These are phyloP conservation scores for Barnettozyma siamensis DNA, from an alignment of 805 yeast species.

Conservation along the genomic window DNA sequence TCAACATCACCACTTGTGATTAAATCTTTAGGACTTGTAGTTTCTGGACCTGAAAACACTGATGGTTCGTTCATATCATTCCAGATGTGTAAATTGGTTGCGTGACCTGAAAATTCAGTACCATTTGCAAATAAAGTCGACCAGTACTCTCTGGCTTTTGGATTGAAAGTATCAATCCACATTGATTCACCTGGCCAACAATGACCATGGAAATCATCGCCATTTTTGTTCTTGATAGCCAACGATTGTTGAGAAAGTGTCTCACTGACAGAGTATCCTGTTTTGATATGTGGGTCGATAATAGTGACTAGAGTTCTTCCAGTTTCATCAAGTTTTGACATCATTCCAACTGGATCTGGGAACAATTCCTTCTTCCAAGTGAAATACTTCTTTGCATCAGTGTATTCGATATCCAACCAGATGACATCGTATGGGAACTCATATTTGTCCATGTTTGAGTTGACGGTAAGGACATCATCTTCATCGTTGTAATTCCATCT, in stretches of 20 bases:
- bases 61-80: constrained; percentile 99
- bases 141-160: constrained; percentile 60
- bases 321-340: constrained; percentile 55
- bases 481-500: constrained; percentile 96
- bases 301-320: constrained; percentile 80
- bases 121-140: constrained; percentile 43
- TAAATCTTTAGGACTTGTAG: constrained; percentile 77
- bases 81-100: constrained; percentile 79
- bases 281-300: constrained; percentile 88
- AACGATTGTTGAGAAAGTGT: constrained; percentile 35
- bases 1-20: constrained; percentile 80
- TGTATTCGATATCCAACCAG: constrained; percentile 93
- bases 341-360: constrained; percentile 69
- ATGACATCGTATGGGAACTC: constrained; percentile 84
- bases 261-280: constrained; percentile 60
- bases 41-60: constrained; percentile 91
- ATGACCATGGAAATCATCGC: constrained; percentile 65
- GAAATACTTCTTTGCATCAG: constrained; percentile 81
- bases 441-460: constrained; percentile 60
- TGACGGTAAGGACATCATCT: constrained; percentile 72
- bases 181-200: constrained; percentile 98
- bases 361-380: constrained; percentile 79
- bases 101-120: constrained; percentile 38
- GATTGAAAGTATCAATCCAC: constrained; percentile 86
- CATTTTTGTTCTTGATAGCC: constrained; percentile 42